Conservation (phyloP, 1,139 yeast genomes). For the Meyerozyma smithsonii region DNA sequence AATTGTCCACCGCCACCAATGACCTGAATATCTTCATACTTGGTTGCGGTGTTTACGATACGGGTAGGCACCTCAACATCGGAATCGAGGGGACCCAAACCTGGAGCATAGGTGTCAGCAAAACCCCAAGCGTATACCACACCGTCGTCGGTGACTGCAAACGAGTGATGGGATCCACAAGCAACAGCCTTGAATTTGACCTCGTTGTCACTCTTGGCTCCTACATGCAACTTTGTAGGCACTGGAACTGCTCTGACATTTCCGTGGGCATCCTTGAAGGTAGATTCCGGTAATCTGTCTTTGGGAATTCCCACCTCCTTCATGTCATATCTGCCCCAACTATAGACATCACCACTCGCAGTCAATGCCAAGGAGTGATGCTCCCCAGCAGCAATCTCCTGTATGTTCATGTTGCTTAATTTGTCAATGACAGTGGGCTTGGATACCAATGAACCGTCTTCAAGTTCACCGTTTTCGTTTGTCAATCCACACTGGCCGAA, state of each 20-base stretch:
- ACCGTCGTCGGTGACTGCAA: constrained; percentile 83
- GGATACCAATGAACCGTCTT: constrained; percentile 78
- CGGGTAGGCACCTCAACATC: constrained; percentile 84
- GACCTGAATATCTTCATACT: constrained; percentile 59
- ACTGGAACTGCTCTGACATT: constrained; percentile 82
- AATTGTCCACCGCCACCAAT: constrained; percentile 96
- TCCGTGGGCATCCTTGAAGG: constrained; percentile 76
- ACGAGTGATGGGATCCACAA: constrained; percentile 87
- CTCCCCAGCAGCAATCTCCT: constrained; percentile 82
- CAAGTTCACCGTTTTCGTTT: constrained; percentile 43
- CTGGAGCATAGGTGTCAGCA: constrained; percentile 94
- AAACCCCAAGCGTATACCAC: constrained; percentile 94
- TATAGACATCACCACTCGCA: constrained; percentile 62
- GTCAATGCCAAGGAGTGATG: constrained; percentile 85
- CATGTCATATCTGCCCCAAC: constrained; percentile 93
- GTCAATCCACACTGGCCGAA: constrained; percentile 94
- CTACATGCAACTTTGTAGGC: constrained; percentile 59
- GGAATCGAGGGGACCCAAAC: constrained; percentile 87
- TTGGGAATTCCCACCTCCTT: constrained; percentile 80
- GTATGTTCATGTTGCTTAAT: constrained; percentile 53
- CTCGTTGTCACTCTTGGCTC: constrained; percentile 17
- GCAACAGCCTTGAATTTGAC: constrained; percentile 59
- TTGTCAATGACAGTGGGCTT: constrained; percentile 68
- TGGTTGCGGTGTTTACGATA: constrained; percentile 90
- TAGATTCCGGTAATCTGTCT: constrained; percentile 55